phyloP scores from a whole-genome alignment of 371 early-diverging fungal species.

The Zopfochytrium polystomum region DNA sequence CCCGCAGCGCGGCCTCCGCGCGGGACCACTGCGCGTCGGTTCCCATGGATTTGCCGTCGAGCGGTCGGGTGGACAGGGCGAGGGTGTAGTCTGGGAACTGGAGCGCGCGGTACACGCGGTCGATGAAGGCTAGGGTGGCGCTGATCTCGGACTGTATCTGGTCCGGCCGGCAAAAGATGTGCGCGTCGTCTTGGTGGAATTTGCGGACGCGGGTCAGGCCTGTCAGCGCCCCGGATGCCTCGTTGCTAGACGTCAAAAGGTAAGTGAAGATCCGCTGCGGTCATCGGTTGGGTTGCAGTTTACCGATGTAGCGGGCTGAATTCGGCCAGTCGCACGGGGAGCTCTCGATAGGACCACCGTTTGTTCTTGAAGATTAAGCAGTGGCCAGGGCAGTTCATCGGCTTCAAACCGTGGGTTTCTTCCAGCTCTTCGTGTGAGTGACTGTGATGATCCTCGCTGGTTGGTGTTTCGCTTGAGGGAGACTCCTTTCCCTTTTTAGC shows the following conservation, averaged over 20 bases:
- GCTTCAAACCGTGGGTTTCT: slow-evolving; percentile 78
- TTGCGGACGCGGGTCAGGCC: slow-evolving; percentile 92
- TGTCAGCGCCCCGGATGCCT: slow-evolving; percentile 87
- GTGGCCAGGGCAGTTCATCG: slow-evolving; percentile 99
- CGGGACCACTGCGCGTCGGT: slow-evolving; percentile 53
- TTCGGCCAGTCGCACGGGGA: slow-evolving; percentile 91
- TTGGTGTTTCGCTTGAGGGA: slow-evolving; percentile 3
- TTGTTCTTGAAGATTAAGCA: slow-evolving; percentile 86
- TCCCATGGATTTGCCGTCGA: slow-evolving; percentile 53
- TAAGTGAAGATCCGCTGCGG: neutral
- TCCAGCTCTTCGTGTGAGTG: slow-evolving; percentile 46
- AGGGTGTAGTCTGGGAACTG: slow-evolving; percentile 54
- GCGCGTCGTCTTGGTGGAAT: slow-evolving; percentile 98
- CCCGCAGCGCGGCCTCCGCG: slow-evolving; percentile 52
- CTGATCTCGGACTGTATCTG: slow-evolving; percentile 79
- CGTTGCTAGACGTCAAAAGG: slow-evolving; percentile 54
- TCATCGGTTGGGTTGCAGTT: neutral
- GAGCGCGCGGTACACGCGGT: slow-evolving; percentile 72
- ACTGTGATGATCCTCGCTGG: slow-evolving; percentile 38
- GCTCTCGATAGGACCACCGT: slow-evolving; percentile 82
- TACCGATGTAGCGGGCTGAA: slow-evolving; percentile 90
- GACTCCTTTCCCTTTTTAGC: neutral
- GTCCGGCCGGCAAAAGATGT: slow-evolving; percentile 84
- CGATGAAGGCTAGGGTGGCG: slow-evolving; percentile 75
- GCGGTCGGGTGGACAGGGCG: slow-evolving; percentile 62